A percentile compares a stretch with the other conserved stretches of the same genome.
Evolutionary conservation across 2,329 filamentous ascomycete species (phyloP).

Genomic region (Colletotrichum sp.): DNA sequence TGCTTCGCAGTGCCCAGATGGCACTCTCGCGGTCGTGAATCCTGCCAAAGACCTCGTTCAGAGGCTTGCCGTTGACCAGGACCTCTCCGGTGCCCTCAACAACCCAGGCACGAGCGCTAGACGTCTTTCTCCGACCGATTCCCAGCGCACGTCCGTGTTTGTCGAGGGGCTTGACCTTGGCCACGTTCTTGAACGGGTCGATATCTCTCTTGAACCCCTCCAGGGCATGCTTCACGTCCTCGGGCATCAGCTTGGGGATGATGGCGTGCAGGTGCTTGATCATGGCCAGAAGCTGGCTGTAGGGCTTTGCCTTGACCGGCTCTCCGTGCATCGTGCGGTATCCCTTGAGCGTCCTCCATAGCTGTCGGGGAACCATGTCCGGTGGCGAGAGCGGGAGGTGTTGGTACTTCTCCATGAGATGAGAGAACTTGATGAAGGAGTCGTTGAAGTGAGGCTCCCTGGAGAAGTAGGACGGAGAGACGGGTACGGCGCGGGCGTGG

Average conservation of each 20-base stretch:
- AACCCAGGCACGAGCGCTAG: constrained; percentile 82
- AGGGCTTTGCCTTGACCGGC: constrained; percentile 76
- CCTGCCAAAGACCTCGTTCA: constrained; percentile 82
- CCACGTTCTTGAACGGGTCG: constrained; percentile 70
- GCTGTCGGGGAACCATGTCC: constrained; percentile 71
- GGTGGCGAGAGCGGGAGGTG: constrained; percentile 72
- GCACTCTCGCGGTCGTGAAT: constrained; percentile 95
- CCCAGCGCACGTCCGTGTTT: constrained; percentile 78
- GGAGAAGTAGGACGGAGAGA: constrained; percentile 94
- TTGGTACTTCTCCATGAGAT: constrained; percentile 73
- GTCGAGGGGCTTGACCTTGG: constrained; percentile 72
- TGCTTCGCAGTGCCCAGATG: constrained; percentile 86
- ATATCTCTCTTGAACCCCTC: constrained; percentile 75
- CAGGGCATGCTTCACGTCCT: constrained; percentile 69
- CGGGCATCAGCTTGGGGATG: constrained; percentile 76
- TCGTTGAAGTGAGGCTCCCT: constrained; percentile 87
- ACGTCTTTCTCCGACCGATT: constrained; percentile 86
- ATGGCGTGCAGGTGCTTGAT: constrained; percentile 86
- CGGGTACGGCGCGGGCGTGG: constrained; percentile 78
- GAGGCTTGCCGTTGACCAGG: constrained; percentile 85
- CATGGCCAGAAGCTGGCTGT: constrained; percentile 75
- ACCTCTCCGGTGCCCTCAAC: constrained; percentile 94
- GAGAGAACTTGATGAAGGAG: constrained; percentile 75
- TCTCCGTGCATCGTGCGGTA: constrained; percentile 77
- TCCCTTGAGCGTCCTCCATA: constrained; percentile 81